Evolutionary conservation across 2,329 filamentous ascomycete species (phyloP), one percentile per base, ranked within the genome.

Genomic region (Cladophialophora psammophila): DNA sequence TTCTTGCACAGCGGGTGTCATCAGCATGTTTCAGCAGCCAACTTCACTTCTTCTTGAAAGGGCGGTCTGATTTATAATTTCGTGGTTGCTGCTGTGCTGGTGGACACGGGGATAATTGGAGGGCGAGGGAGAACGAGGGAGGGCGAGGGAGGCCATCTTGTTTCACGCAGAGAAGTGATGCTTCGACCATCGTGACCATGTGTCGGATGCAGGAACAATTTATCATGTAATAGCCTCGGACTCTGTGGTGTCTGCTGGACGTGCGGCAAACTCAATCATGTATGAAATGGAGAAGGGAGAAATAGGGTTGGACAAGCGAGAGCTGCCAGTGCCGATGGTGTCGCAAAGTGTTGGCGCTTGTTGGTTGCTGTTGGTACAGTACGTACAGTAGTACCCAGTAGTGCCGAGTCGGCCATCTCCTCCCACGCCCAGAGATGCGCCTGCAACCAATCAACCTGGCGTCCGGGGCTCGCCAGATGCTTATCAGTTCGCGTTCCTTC

Each of bases 61-160:
- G 84, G 82, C 0, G 87, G 86, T 72, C 74, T 88, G 67, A 85
- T 86, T 0, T 88, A 88, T 73, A 85, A 88, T 73, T 78, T 88
- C 18, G 77, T 87, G 13, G 85, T 83, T 7, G 72, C 88, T 68
- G 78, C 80, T 35, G 81, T 86, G n/a, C n/a, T n/a, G n/a, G n/a
- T 0, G 86, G 86, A 0, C 86, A 88, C 76, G 78, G 78, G 7
- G 78, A 76, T 6, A 76, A 76, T 36, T 88, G 85, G n/a, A n/a
- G n/a, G n/a, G n/a, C n/a, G n/a, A n/a, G 86, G 81, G 84, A 38
- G 80, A 76, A 63, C 69, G 87, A 68, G 74, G 88, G 55, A 83
- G 80, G 0, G 77, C 77, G 9, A 88, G 84, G 75, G 85, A 85
- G 82, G 80, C 15, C 80, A 80, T 42, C 86, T 84, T 35, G 84